Evolutionary conservation across 2,329 filamentous ascomycete genomes (phyloP).

Genomic region (Alternaria gaisen): DNA sequence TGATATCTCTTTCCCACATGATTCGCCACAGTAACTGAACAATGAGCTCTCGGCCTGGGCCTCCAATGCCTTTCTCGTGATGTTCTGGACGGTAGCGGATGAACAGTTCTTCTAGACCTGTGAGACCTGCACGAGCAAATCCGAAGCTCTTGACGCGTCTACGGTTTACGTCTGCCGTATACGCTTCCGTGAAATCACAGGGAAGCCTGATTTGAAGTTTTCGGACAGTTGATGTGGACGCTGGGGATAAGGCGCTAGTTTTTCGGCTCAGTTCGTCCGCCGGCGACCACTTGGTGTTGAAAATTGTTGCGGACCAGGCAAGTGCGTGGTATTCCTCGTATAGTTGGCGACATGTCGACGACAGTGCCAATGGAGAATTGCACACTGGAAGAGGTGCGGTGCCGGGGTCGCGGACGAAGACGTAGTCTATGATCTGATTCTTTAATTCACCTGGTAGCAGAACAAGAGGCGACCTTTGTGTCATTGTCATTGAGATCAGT

Average conservation of each 20-base stretch:
- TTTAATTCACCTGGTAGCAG: constrained; percentile 28
- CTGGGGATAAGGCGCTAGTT: constrained; percentile 2
- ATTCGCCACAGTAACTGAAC: constrained; percentile 24
- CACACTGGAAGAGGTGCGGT: constrained; percentile 13
- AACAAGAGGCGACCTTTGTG: constrained; percentile 15
- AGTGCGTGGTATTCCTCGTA: constrained; percentile 23
- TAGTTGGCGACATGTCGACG: constrained; percentile 29
- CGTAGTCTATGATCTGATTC: constrained; percentile 27
- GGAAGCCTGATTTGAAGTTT: constrained; percentile 21
- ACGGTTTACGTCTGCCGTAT: constrained; percentile 2
- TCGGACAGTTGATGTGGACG: constrained; percentile 10
- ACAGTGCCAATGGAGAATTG: constrained; percentile 25
- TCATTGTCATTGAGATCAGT: neutral
- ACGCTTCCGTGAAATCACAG: neutral
- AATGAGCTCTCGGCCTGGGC: constrained; percentile 11
- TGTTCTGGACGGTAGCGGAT: constrained; percentile 16
- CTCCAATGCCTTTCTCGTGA: neutral
- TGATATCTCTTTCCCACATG: constrained; percentile 20
- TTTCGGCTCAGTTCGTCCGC: constrained; percentile 4
- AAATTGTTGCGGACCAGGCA: constrained; percentile 22
- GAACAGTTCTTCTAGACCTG: constrained; percentile 24
- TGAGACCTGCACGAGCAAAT: constrained; percentile 23
- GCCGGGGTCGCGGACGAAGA: constrained; percentile 16
- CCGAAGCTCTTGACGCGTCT: constrained; percentile 17
- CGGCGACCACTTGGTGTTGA: constrained; percentile 13